Percentiles rank a stretch among this genome's conserved stretches.
Evolutionary conservation across 202 grass and related monocot species (phyloP).

Genomic region (Cymbopogon flexuosus): DNA sequence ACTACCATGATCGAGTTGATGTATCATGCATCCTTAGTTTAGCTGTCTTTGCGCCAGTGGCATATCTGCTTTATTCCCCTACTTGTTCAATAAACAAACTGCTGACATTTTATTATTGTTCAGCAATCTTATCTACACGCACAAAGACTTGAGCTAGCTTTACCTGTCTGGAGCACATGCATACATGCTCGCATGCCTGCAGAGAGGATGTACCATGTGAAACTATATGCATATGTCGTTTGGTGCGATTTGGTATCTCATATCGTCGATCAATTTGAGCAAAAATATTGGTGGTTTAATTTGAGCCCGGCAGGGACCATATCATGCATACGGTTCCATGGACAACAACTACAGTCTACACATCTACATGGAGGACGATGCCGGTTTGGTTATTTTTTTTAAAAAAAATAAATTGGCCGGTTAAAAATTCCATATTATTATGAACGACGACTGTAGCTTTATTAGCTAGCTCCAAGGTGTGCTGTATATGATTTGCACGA

Average conservation of each 20-base stretch:
- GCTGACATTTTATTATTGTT: background rate
- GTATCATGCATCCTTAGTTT: background rate
- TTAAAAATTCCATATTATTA: background rate
- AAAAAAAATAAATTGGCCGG: background rate
- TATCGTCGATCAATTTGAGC: background rate
- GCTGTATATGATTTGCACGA: background rate
- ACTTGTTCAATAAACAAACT: background rate
- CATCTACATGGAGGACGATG: no score
- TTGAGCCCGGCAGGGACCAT: background rate
- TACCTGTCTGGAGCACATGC: background rate
- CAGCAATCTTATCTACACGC: background rate
- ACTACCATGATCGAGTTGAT: background rate
- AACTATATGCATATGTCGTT: background rate
- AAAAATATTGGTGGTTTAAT: background rate
- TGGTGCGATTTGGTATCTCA: background rate
- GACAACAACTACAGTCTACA: background rate
- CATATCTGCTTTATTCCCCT: constrained; percentile 19
- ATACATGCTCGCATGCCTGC: background rate
- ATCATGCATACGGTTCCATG: background rate
- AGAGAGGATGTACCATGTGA: background rate
- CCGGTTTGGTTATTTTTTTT: background rate
- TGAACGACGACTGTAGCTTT: no score
- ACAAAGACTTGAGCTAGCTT: background rate
- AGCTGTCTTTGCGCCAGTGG: background rate
- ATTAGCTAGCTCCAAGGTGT: background rate